phyloP scores from a whole-genome alignment of 1,284 basidiomycete species.

The Naganishia cerealis region DNA sequence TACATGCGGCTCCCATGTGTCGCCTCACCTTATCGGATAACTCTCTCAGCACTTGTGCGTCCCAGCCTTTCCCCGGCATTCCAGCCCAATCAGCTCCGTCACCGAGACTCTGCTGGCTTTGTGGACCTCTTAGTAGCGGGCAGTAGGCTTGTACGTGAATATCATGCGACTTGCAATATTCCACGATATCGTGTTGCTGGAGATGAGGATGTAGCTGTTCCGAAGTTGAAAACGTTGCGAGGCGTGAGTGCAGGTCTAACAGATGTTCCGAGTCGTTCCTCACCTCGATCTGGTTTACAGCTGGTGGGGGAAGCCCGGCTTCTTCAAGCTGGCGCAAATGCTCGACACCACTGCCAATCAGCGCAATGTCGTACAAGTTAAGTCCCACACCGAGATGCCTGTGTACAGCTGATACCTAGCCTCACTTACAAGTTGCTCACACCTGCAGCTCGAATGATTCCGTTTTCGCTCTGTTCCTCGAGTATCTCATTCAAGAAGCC shows the following conservation, averaged over 20 bases:
- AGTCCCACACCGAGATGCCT: not conserved
- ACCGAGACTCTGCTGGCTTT: constrained; percentile 29
- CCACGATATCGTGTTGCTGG: constrained; percentile 36
- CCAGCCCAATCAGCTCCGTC: constrained; percentile 36
- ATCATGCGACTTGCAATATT: constrained; percentile 31
- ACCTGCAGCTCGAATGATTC: constrained; percentile 33
- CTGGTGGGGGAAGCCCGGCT: constrained; percentile 32
- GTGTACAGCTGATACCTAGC: not conserved
- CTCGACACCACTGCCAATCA: constrained; percentile 28
- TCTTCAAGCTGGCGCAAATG: constrained; percentile 32
- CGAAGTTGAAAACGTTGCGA: not conserved
- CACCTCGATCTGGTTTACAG: constrained; percentile 37
- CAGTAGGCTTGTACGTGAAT: constrained; percentile 38
- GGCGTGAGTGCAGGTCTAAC: not conserved
- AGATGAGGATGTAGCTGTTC: constrained; percentile 36
- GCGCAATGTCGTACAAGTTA: not conserved
- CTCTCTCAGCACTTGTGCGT: constrained; percentile 25
- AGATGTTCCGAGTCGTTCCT: not conserved
- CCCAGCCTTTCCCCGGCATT: constrained; percentile 31
- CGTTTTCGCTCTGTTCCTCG: constrained; percentile 35
- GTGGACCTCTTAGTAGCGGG: constrained; percentile 35
- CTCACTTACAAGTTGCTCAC: constrained; percentile 35
- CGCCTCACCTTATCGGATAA: constrained; percentile 25
- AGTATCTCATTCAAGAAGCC: constrained; percentile 39
- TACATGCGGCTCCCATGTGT: not conserved